Evolutionary conservation across 305 asterid species (phyloP).

Genomic region (Solanum hybrid): DNA sequence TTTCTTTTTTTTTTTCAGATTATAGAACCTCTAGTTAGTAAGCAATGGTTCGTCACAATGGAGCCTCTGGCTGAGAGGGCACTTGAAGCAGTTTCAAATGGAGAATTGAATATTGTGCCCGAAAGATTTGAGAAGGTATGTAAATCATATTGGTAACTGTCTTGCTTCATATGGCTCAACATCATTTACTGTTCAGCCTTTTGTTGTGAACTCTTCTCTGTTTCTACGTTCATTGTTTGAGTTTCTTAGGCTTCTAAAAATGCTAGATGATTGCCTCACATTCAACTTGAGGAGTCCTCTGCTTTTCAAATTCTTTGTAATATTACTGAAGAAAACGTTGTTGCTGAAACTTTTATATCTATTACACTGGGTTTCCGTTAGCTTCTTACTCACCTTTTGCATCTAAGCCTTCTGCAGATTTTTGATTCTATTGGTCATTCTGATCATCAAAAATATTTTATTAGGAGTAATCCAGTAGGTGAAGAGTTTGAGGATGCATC

Average conservation of each 20-base stretch:
- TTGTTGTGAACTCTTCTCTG: background rate
- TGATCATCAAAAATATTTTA: background rate
- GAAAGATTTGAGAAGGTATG: conserved; percentile 93
- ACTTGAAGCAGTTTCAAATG: conserved; percentile 74
- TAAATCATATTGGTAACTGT: background rate
- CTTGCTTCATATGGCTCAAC: background rate
- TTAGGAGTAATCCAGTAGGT: background rate
- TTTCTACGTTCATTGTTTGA: background rate
- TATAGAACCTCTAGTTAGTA: conserved; percentile 94
- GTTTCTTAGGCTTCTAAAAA: background rate
- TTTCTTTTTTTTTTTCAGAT: conserved; percentile 39
- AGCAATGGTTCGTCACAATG: conserved; percentile 98
- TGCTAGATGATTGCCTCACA: background rate
- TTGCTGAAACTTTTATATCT: background rate
- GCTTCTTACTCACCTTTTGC: background rate
- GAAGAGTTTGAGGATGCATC: background rate
- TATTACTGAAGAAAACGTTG: background rate
- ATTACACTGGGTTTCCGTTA: background rate
- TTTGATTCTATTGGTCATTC: background rate
- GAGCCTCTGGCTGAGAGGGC: conserved; percentile 97
- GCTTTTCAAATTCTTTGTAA: background rate
- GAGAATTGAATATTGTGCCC: conserved; percentile 82
- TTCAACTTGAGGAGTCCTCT: background rate
- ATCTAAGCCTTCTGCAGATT: background rate
- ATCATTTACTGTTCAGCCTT: conserved; percentile 3